Conservation (phyloP, 1,139 yeast genomes). For the Taphrina wiesneri region DNA sequence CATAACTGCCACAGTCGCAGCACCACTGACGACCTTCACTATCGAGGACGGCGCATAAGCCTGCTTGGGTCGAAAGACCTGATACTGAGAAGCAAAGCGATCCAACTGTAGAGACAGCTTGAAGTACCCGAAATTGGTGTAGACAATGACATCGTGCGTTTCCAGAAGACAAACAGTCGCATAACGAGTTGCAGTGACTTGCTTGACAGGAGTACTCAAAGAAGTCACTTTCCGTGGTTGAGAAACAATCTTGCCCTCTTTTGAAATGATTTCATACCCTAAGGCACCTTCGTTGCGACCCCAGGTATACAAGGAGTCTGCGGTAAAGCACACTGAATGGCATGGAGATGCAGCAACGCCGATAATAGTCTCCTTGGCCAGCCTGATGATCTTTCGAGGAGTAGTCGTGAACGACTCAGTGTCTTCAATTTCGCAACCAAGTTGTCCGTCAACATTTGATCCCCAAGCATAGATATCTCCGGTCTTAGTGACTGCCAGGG, state of each 20-base stretch:
- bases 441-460: constrained; percentile 61
- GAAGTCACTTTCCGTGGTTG: constrained; percentile 50
- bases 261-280: constrained; percentile 54
- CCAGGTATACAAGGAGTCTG: constrained; percentile 63
- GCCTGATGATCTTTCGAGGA: constrained; percentile 51
- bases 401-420: constrained; percentile 51
- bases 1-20: constrained; percentile 42
- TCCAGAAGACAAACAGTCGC: constrained; percentile 68
- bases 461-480: constrained; percentile 78
- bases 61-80: constrained; percentile 38
- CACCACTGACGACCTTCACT: constrained; percentile 39
- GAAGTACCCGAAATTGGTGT: constrained; percentile 60
- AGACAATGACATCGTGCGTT: constrained; percentile 63
- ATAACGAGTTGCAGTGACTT: constrained; percentile 66
- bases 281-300: constrained; percentile 86
- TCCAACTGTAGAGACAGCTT: constrained; percentile 43
- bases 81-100: constrained; percentile 38
- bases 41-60: constrained; percentile 27
- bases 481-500: constrained; percentile 56
- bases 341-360: constrained; percentile 71
- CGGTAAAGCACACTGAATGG: constrained; percentile 67
- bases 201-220: constrained; percentile 42
- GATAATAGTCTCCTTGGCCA: constrained; percentile 50
- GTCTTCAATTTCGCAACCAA: constrained; percentile 57
- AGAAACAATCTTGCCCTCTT: constrained; percentile 43